Evolutionary conservation across 2,329 filamentous ascomycete genomes (phyloP).

Genomic region (Pseudogymnoascus sp.): DNA sequence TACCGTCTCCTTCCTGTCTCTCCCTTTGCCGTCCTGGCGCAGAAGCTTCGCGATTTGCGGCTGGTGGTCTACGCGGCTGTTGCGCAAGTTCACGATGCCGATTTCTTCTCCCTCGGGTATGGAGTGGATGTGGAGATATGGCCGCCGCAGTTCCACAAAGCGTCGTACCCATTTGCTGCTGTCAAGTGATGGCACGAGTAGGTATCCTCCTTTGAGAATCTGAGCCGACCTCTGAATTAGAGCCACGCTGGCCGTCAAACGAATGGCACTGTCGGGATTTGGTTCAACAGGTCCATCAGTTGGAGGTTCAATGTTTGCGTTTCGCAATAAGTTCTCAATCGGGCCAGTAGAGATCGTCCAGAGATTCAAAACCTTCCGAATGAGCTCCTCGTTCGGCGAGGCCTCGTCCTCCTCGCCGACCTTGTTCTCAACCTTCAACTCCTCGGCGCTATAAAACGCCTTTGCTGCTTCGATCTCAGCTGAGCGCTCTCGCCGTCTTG

Average conservation of each 20-base stretch:
- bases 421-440: not conserved
- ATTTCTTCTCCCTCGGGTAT: conserved; percentile 84
- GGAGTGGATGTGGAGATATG: conserved; percentile 86
- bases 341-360: conserved; percentile 31
- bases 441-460: conserved; percentile 49
- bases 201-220: conserved; percentile 78
- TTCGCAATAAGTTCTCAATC: conserved; percentile 46
- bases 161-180: conserved; percentile 83
- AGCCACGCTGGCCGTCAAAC: conserved; percentile 35
- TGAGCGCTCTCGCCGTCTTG: conserved; percentile 66
- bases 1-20: conserved; percentile 40
- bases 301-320: conserved; percentile 63
- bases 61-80: conserved; percentile 85
- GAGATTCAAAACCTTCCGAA: conserved; percentile 35
- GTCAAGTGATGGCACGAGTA: conserved; percentile 76
- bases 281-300: conserved; percentile 47
- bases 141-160: conserved; percentile 84
- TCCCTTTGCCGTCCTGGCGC: conserved; percentile 31
- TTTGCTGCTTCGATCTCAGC: conserved; percentile 75
- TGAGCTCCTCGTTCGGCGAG: conserved; percentile 32
- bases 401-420: conserved; percentile 4
- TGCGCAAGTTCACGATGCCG: conserved; percentile 79
- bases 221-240: conserved; percentile 73
- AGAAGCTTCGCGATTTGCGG: conserved; percentile 80
- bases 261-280: not conserved